These are phyloP conservation scores for Synchytrium microbalum DNA, from an alignment of 371 early-diverging fungal genomes.

Conservation along the genomic window DNA sequence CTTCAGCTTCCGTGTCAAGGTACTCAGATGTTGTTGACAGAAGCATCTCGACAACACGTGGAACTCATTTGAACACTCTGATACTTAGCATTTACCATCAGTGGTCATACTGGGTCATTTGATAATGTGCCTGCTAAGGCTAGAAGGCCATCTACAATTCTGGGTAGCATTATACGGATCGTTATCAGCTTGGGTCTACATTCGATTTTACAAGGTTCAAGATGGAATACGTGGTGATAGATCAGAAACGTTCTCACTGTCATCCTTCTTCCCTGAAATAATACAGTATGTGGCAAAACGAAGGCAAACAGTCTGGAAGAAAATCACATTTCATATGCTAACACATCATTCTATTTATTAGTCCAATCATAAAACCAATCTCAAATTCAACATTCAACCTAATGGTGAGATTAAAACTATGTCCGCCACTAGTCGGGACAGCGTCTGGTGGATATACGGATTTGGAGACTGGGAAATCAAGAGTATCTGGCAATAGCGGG, in stretches of 20 bases:
- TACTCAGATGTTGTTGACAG: neutral
- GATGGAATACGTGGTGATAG: constrained; percentile 75
- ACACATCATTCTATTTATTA: constrained; percentile 3
- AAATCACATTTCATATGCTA: constrained; percentile 8
- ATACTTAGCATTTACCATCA: constrained; percentile 42
- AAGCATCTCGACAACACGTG: neutral
- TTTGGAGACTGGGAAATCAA: constrained; percentile 5
- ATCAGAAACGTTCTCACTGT: constrained; percentile 72
- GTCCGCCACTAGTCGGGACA: constrained; percentile 23
- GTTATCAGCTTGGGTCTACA: constrained; percentile 67
- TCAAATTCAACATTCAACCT: constrained; percentile 32
- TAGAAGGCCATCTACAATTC: constrained; percentile 33
- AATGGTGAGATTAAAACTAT: constrained; percentile 20
- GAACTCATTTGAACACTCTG: neutral
- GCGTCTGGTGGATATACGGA: constrained; percentile 4
- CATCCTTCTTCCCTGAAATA: constrained; percentile 72
- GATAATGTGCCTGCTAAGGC: constrained; percentile 30
- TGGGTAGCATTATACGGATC: constrained; percentile 55
- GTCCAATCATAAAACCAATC: constrained; percentile 31
- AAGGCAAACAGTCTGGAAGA: neutral
- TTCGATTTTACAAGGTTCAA: constrained; percentile 66
- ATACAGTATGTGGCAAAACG: constrained; percentile 40
- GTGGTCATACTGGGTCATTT: constrained; percentile 33
- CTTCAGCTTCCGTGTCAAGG: constrained; percentile 1
- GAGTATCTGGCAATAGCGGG: neutral